These are phyloP conservation scores for Pythium rishiriense DNA, from an alignment of 352 stramenopile genomes.

Conservation along the genomic window DNA sequence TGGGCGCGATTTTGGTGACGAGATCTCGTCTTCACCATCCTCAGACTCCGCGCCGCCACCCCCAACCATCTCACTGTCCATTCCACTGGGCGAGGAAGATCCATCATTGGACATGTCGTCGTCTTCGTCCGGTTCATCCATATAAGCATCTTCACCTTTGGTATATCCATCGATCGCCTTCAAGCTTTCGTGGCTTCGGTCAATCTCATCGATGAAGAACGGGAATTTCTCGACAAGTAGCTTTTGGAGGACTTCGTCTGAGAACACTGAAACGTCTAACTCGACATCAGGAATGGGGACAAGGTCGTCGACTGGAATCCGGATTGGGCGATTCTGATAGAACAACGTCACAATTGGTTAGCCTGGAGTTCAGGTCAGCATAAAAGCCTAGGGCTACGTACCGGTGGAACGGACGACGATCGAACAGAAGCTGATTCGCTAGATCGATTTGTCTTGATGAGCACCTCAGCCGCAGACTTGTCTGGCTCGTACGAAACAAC, in stretches of 20 bases:
- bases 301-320: constrained; percentile 82
- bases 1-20: constrained; percentile 8
- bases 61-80: constrained; percentile 70
- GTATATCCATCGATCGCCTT: constrained; percentile 45
- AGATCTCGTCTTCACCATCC: constrained; percentile 54
- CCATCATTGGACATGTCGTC: constrained; percentile 88
- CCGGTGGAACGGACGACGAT: constrained; percentile 24
- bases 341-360: not conserved
- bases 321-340: constrained; percentile 71
- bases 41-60: constrained; percentile 53
- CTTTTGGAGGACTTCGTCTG: constrained; percentile 58
- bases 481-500: constrained; percentile 80
- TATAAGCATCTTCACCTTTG: constrained; percentile 35
- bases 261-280: constrained; percentile 64
- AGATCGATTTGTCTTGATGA: constrained; percentile 46
- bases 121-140: constrained; percentile 77
- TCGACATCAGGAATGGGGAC: constrained; percentile 78
- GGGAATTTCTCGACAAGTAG: constrained; percentile 72
- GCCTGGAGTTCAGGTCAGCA: not conserved
- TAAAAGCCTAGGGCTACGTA: constrained; percentile 28
- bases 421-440: constrained; percentile 31
- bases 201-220: constrained; percentile 79
- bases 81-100: constrained; percentile 63
- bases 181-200: constrained; percentile 66
- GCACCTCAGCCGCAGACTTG: constrained; percentile 80